Evolutionary conservation across 257 asterid species (phyloP).

Genomic region (Voacanga thouarsii): DNA sequence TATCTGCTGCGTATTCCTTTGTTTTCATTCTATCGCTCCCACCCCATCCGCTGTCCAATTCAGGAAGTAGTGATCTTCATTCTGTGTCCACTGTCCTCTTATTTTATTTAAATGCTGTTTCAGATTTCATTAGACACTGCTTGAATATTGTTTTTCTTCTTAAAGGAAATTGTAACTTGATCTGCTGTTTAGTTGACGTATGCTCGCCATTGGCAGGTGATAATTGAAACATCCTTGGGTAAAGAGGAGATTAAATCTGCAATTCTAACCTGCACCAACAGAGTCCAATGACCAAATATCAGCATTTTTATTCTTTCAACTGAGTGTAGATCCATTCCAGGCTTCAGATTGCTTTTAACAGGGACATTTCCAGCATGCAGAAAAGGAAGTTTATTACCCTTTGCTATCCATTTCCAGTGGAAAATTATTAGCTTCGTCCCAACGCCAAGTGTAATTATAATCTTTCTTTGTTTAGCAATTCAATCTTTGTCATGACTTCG

Average conservation of each 20-base stretch:
- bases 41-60: not conserved
- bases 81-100: not conserved
- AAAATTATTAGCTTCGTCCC: not conserved
- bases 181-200: not conserved
- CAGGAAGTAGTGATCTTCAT: not conserved
- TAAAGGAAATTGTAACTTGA: not conserved
- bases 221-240: slow-evolving; percentile 63
- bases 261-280: slow-evolving; percentile 74
- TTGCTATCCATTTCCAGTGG: not conserved
- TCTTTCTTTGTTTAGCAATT: not conserved
- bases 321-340: not conserved
- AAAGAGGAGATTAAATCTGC: slow-evolving; percentile 79
- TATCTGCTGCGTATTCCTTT: no score
- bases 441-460: slow-evolving; percentile 4
- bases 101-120: not conserved
- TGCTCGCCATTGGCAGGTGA: slow-evolving; percentile 41
- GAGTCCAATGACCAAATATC: slow-evolving; percentile 48
- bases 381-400: not conserved
- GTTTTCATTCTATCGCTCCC: not conserved
- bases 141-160: not conserved
- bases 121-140: not conserved
- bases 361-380: not conserved
- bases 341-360: no score
- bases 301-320: not conserved
- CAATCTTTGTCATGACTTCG: not conserved